Conservation (phyloP, 2,329 filamentous ascomycete genomes). For the Paecilomyces niveus region DNA sequence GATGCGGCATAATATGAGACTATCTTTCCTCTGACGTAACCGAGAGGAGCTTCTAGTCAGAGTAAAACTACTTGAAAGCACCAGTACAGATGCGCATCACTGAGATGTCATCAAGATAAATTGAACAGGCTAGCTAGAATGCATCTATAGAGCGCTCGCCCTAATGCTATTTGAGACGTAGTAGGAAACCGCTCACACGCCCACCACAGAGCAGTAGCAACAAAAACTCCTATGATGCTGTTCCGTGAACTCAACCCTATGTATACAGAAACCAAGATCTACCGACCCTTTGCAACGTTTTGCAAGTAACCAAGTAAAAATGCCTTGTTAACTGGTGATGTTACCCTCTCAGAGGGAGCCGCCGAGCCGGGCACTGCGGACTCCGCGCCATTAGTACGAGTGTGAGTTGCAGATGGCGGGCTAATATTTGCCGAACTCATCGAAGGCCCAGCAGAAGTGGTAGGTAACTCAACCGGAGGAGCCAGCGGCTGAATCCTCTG, state of each 20-base stretch:
- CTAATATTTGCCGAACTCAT: conserved; percentile 20
- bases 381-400: conserved; percentile 11
- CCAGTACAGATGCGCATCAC: neutral
- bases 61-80: too few relatives aligned
- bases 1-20: conserved; percentile 15
- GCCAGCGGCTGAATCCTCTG: conserved; percentile 16
- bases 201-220: neutral
- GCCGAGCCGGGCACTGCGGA: neutral
- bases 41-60: neutral
- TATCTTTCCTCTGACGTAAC: neutral
- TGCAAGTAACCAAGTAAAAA: conserved; percentile 73
- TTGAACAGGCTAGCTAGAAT: neutral
- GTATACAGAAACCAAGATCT: conserved; percentile 6
- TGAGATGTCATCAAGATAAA: neutral
- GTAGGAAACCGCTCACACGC: neutral
- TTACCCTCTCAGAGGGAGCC: conserved; percentile 15
- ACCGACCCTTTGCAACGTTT: conserved; percentile 40
- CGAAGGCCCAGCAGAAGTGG: conserved; percentile 12
- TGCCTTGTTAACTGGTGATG: conserved; percentile 62
- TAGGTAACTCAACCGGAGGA: conserved; percentile 14
- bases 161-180: neutral
- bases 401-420: conserved; percentile 5
- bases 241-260: conserved; percentile 6
- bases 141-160: neutral
- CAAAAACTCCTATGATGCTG: neutral